Evolutionary conservation across 2,329 filamentous ascomycete genomes (phyloP).

Genomic region (Aureobasidium sp.): DNA sequence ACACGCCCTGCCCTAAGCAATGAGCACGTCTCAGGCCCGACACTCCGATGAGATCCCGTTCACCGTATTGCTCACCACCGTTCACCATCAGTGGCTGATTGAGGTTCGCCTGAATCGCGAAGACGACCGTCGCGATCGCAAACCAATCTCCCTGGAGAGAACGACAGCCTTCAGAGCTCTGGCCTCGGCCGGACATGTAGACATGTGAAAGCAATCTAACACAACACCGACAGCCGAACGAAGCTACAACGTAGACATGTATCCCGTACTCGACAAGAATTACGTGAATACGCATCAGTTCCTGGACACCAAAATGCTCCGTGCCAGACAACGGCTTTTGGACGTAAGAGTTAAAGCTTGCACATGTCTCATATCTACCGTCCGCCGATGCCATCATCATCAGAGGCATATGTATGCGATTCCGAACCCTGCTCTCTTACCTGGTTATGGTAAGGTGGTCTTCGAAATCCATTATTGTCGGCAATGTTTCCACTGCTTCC

Average conservation of each 20-base stretch:
- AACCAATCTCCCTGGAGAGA: not conserved
- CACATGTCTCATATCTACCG: slow-evolving; percentile 7
- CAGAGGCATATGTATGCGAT: slow-evolving; percentile 1
- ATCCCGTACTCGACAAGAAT: not conserved
- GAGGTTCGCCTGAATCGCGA: slow-evolving; percentile 10
- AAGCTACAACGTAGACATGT: not conserved
- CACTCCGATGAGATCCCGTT: not conserved
- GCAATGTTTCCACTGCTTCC: not conserved
- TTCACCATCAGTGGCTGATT: slow-evolving; percentile 1
- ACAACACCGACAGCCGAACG: not conserved
- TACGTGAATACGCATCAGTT: not conserved
- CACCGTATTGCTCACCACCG: not conserved
- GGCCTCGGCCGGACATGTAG: slow-evolving; percentile 11
- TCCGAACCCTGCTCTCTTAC: not conserved
- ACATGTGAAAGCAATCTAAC: slow-evolving; percentile 15
- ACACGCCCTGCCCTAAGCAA: not conserved
- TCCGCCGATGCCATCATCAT: not conserved
- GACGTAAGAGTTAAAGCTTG: slow-evolving; percentile 5
- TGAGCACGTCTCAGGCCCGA: not conserved
- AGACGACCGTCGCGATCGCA: not conserved
- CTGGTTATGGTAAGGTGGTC: not conserved
- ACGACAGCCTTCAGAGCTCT: not conserved
- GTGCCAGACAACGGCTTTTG: slow-evolving; percentile 7
- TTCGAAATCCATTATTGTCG: not conserved
- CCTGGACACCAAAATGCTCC: slow-evolving; percentile 1